Base-by-base conservation (phyloP, 2,329 filamentous ascomycete species). In the Beauveria brongniartii region DNA sequence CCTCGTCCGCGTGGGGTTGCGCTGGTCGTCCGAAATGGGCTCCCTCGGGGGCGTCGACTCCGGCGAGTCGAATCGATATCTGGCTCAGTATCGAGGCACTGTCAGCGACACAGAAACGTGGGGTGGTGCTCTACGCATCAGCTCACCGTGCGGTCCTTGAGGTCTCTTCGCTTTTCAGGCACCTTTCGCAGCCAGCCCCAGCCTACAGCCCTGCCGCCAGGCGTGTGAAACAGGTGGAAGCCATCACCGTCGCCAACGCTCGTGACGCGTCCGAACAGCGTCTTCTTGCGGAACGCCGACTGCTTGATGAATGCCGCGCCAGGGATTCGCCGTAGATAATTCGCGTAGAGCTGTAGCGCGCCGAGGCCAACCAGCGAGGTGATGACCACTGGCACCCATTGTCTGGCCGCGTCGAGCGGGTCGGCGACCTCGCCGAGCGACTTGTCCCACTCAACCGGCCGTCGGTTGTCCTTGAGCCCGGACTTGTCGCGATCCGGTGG, bases 221-320 rank as follows among this genome's bases (percentile, higher is more conserved):
- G 94, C 0, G 92, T 97, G 73, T 99, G 94, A 72, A 89, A 99
- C 53, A 99, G 73, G 67, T 94, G 89, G 73, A 99, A 97, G 71
- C 93, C 93, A 74, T 99, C 94, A 4, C 92, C 95, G 80, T 99
- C 94, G 47, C 95, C 94, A 26, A 99, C 94, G 67, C 90, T 92
- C 14, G 93, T 97, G 47, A 97, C 94, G 64, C 83, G 83, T 16
- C 94, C 94, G 67, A 93, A 89, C 47, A 99, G 71, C 66, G 85
- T 92, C 67, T 90, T 82, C 63, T 80, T 86, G 51, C 90, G 85
- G 71, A 93, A 93, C 70, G 87, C 88, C 12, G 80, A 78, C 2
- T 91, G 89, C 53, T 85, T 85, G 66, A 99, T 88, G 70, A 92
- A 82, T 26, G 83, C 80, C 41, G 90, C 84, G 61, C 85, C 87